Evolutionary conservation across 371 early-diverging fungal species (phyloP).

Genomic region (Mortierella polycephala): DNA sequence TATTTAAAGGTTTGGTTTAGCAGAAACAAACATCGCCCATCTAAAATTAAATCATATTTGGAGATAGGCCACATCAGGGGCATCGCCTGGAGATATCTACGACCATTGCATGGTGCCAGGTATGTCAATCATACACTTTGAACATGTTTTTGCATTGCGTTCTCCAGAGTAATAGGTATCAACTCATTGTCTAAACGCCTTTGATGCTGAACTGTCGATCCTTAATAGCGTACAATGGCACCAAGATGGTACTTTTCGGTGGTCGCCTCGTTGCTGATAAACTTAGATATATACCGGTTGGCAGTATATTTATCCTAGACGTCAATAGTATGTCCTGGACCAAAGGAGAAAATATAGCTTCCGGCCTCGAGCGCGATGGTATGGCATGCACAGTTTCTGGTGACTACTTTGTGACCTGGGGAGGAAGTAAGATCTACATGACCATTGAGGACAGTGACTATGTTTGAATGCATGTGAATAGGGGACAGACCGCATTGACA

Average conservation of each 20-base stretch:
- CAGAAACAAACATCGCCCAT: neutral
- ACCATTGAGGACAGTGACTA: too few relatives aligned
- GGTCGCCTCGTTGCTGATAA: neutral
- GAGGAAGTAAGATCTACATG: neutral
- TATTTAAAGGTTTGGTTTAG: neutral
- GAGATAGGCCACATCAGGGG: neutral
- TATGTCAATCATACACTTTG: neutral
- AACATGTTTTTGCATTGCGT: neutral
- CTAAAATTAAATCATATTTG: neutral
- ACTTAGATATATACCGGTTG: neutral
- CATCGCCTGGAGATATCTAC: neutral
- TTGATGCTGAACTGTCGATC: too few relatives aligned
- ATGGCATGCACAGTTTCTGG: neutral
- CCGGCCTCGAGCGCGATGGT: neutral
- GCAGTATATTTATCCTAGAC: conserved; percentile 10
- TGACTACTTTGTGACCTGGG: conserved; percentile 1
- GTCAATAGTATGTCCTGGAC: conserved; percentile 14
- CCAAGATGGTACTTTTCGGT: conserved; percentile 25
- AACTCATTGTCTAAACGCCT: neutral
- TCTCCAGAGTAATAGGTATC: too few relatives aligned
- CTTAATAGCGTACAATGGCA: conserved; percentile 8
- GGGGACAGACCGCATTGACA: too few relatives aligned
- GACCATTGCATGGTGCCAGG: conserved; percentile 15
- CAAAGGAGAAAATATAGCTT: neutral
- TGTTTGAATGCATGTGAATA: too few relatives aligned